Conservation (phyloP, 148 eudicot species). For the Simmondsia chinensis region DNA sequence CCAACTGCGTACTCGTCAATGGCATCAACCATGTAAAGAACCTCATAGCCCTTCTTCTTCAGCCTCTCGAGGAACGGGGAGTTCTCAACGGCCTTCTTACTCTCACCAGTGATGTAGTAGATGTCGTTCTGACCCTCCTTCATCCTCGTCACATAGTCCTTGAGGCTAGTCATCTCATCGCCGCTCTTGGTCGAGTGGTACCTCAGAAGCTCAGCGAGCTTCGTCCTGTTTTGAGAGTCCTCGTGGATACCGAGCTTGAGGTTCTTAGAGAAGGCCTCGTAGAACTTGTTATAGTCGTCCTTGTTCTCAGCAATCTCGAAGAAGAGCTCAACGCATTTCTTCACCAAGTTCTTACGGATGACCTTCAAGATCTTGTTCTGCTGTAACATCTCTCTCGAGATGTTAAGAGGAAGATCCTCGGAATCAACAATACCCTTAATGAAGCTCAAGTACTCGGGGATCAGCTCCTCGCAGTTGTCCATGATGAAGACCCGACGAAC, state of each 20-base stretch:
- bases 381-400: conserved; percentile 68
- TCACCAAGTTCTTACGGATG: conserved; percentile 76
- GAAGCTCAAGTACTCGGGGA: conserved; percentile 75
- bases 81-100: conserved; percentile 87
- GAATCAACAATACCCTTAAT: conserved; percentile 88
- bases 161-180: conserved; percentile 76
- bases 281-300: conserved; percentile 74
- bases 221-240: conserved; percentile 60
- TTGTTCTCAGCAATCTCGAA: conserved; percentile 89
- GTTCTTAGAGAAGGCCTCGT: conserved; percentile 79
- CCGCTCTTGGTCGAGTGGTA: conserved; percentile 93
- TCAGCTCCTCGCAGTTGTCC: conserved; percentile 88
- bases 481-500: conserved; percentile 81
- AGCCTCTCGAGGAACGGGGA: conserved; percentile 85
- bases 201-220: conserved; percentile 69
- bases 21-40: conserved; percentile 77
- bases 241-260: conserved; percentile 80
- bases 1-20: conserved; percentile 85
- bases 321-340: conserved; percentile 82
- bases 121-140: conserved; percentile 78
- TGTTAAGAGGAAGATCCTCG: conserved; percentile 79
- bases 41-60: conserved; percentile 75
- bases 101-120: conserved; percentile 81
- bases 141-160: conserved; percentile 84
- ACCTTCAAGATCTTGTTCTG: conserved; percentile 88